Evolutionary conservation across 192 early-diverging fungal species (phyloP).

Genomic region (Ambispora gerdemannii): DNA sequence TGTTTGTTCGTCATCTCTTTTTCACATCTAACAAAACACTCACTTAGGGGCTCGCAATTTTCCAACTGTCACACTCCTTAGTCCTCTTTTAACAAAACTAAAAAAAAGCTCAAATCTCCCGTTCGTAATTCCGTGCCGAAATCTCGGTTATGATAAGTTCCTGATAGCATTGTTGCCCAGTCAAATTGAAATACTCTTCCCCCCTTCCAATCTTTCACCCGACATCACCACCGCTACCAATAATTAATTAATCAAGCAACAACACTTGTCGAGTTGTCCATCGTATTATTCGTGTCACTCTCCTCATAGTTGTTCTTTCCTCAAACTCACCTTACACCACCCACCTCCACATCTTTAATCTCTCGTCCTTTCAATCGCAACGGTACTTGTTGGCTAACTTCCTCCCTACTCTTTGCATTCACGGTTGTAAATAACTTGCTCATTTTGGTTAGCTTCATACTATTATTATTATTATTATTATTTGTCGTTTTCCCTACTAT

Average conservation of each 20-base stretch:
- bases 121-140: slow-evolving; percentile 25
- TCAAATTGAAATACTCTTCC: background rate
- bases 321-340: background rate
- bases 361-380: slow-evolving; percentile 5
- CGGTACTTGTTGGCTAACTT: background rate
- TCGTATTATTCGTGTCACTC: background rate
- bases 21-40: slow-evolving; percentile 29
- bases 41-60: slow-evolving; percentile 29
- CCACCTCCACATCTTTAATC: background rate
- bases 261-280: slow-evolving; percentile 3
- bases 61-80: slow-evolving; percentile 29
- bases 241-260: slow-evolving; percentile 10
- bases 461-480: too few species aligned
- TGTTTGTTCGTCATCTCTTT: background rate
- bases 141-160: slow-evolving; percentile 27
- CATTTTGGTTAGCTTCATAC: slow-evolving; percentile 12
- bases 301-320: background rate
- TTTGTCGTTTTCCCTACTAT: too few species aligned
- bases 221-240: background rate
- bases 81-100: slow-evolving; percentile 20
- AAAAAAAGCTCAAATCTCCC: slow-evolving; percentile 20
- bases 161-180: background rate
- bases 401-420: background rate
- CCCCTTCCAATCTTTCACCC: background rate
- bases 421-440: background rate